A percentile compares a stretch with the other conserved stretches of the same genome.
phyloP scores from a whole-genome alignment of 225 moss, liverwort and hornwort species.

The Sphagnum tenellum region DNA sequence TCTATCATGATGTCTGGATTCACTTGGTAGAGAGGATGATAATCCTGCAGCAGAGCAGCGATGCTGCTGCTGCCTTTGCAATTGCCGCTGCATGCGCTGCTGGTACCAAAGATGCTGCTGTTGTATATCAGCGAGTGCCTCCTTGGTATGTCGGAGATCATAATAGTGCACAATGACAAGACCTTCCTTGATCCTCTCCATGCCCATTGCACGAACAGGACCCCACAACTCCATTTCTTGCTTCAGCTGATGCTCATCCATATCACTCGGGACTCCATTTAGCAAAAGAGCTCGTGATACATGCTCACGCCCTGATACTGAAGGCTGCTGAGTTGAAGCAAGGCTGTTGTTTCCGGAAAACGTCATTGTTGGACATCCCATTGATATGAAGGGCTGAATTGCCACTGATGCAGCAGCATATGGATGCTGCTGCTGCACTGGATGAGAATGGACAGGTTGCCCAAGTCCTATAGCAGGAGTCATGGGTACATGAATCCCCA shows the following conservation, averaged over 20 bases:
- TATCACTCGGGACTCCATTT: slow-evolving; percentile 59
- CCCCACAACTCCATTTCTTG: slow-evolving; percentile 84
- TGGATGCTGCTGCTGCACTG: background rate
- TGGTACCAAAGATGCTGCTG: slow-evolving; percentile 86
- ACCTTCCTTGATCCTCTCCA: slow-evolving; percentile 63
- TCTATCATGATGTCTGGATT: slow-evolving; percentile 20
- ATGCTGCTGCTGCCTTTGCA: slow-evolving; percentile 37
- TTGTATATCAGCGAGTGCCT: slow-evolving; percentile 74
- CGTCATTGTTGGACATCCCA: slow-evolving; percentile 30
- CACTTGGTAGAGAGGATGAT: slow-evolving; percentile 6
- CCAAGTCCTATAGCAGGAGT: slow-evolving; percentile 6
- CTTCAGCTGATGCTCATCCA: slow-evolving; percentile 50
- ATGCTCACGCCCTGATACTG: slow-evolving; percentile 76
- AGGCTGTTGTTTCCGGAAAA: slow-evolving; percentile 22
- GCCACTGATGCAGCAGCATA: slow-evolving; percentile 3
- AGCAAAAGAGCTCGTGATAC: slow-evolving; percentile 80
- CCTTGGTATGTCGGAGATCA: slow-evolving; percentile 82
- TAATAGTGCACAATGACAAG: slow-evolving; percentile 76
- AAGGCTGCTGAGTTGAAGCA: slow-evolving; percentile 28
- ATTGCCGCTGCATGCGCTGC: slow-evolving; percentile 85
- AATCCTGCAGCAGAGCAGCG: background rate
- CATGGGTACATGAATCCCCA: slow-evolving; percentile 11
- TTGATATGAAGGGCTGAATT: slow-evolving; percentile 41
- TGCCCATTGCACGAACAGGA: slow-evolving; percentile 62
- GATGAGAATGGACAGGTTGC: slow-evolving; percentile 14